Evolutionary conservation across 2,329 filamentous ascomycete species (phyloP).

Genomic region (Ascosphaera acerosa): DNA sequence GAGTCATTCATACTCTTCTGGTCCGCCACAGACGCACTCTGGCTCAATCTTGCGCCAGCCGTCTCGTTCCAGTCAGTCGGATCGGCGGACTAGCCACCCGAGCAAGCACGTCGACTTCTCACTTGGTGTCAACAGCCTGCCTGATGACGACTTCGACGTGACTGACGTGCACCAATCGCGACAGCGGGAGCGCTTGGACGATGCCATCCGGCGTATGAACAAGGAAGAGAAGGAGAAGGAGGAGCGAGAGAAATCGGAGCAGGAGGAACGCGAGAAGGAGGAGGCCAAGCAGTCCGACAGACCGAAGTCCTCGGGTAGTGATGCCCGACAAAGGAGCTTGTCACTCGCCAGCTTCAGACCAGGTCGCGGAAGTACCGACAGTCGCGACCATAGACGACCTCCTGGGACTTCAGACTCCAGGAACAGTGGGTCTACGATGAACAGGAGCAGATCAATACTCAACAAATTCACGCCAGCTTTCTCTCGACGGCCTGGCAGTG

Average conservation of each 20-base stretch:
- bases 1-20: too few relatives aligned
- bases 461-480: neutral
- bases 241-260: conserved; percentile 13
- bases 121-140: conserved; percentile 36
- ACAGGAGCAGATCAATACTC: neutral
- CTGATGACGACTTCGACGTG: conserved; percentile 28
- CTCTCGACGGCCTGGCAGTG: neutral
- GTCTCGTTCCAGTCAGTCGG: too few relatives aligned
- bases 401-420: neutral
- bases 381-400: neutral
- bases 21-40: too few relatives aligned
- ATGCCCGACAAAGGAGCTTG: conserved; percentile 1
- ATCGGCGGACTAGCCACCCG: conserved; percentile 32
- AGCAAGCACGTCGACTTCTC: conserved; percentile 47
- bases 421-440: neutral
- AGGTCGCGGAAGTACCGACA: conserved; percentile 5
- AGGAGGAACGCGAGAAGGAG: neutral
- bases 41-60: too few relatives aligned
- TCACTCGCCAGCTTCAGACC: conserved; percentile 9
- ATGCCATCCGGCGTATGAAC: conserved; percentile 16
- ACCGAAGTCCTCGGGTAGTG: conserved; percentile 7
- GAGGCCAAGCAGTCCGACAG: neutral
- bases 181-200: conserved; percentile 16
- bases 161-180: conserved; percentile 40
- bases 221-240: conserved; percentile 17